Evolutionary conservation across 495 filamentous ascomycete genomes (phyloP).

Genomic region (Eremomyces bilateralis): DNA sequence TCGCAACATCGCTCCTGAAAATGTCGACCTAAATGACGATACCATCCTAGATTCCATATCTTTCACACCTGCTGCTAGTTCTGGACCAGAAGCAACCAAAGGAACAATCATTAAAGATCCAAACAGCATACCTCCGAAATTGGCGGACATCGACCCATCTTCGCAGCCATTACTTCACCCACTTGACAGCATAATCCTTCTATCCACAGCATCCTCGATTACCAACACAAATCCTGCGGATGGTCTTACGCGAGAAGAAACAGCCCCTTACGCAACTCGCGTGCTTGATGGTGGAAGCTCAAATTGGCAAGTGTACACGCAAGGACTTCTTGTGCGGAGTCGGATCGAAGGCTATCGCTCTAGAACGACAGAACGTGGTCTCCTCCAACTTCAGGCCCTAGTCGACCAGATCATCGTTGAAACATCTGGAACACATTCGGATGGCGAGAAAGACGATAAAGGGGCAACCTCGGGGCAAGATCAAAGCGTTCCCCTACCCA

Average conservation of each 20-base stretch:
- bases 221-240: constrained; percentile 71
- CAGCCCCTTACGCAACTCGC: constrained; percentile 69
- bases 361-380: constrained; percentile 66
- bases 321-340: constrained; percentile 70
- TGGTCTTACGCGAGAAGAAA: constrained; percentile 76
- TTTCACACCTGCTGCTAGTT: constrained; percentile 26
- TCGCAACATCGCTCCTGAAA: constrained; percentile 4
- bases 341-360: constrained; percentile 71
- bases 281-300: constrained; percentile 75
- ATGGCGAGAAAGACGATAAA: neutral
- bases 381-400: constrained; percentile 86
- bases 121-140: constrained; percentile 30
- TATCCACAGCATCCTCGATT: constrained; percentile 64
- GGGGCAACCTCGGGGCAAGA: neutral
- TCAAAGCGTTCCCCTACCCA: constrained; percentile 4
- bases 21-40: constrained; percentile 66
- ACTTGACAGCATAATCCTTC: constrained; percentile 64
- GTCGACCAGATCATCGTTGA: constrained; percentile 92
- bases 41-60: constrained; percentile 73
- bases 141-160: constrained; percentile 46
- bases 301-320: constrained; percentile 97
- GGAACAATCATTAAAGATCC: constrained; percentile 24
- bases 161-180: constrained; percentile 66
- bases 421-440: constrained; percentile 27
- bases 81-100: constrained; percentile 19